phyloP scores from a whole-genome alignment of 2,329 filamentous ascomycete species.

The Penicillium carneum region DNA sequence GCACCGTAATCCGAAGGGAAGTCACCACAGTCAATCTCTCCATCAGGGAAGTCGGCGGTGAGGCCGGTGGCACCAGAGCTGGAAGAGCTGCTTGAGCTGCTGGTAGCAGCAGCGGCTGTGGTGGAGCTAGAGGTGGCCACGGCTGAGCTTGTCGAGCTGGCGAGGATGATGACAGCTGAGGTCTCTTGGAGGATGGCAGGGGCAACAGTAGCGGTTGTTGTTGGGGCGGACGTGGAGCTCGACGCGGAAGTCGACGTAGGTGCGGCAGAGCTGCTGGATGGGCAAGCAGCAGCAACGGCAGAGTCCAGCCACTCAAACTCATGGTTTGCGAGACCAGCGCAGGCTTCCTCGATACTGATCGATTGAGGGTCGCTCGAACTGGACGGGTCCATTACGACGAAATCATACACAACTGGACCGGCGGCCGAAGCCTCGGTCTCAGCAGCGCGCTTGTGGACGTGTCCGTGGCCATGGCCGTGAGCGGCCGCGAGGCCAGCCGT shows the following conservation, averaged over 20 bases:
- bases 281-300: constrained; percentile 64
- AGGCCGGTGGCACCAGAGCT: constrained; percentile 60
- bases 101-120: constrained; percentile 31
- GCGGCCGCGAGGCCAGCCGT: constrained; percentile 54
- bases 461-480: constrained; percentile 53
- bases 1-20: constrained; percentile 87
- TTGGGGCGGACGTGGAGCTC: constrained; percentile 40
- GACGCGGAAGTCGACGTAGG: constrained; percentile 50
- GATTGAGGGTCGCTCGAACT: constrained; percentile 40
- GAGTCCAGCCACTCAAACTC: constrained; percentile 70
- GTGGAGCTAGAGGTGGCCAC: constrained; percentile 32
- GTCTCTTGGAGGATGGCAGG: constrained; percentile 61
- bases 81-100: constrained; percentile 35
- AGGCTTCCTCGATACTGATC: constrained; percentile 63
- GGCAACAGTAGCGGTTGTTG: constrained; percentile 43
- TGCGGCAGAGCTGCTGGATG: constrained; percentile 34
- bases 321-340: constrained; percentile 74
- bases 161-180: constrained; percentile 49
- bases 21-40: constrained; percentile 70
- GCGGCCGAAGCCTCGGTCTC: constrained; percentile 62
- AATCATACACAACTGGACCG: constrained; percentile 72
- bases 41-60: constrained; percentile 75
- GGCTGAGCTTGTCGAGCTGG: constrained; percentile 30
- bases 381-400: constrained; percentile 69
- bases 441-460: constrained; percentile 52